Evolutionary conservation across 2,329 filamentous ascomycete species (phyloP).

Genomic region (Cladosporium sp.): DNA sequence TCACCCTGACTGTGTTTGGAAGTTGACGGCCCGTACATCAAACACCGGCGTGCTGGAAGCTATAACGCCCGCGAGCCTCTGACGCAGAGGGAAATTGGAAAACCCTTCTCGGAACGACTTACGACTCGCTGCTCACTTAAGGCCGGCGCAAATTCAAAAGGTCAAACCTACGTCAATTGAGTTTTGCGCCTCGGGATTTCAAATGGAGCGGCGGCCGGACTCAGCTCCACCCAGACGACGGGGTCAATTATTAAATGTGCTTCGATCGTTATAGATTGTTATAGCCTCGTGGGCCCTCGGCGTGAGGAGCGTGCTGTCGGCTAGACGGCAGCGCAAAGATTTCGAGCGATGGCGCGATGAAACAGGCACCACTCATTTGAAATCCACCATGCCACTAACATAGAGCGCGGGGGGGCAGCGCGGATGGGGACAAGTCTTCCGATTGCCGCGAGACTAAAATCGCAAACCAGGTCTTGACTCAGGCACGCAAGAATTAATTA

Average conservation of each 20-base stretch:
- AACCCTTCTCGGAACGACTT: slow-evolving; percentile 6
- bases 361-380: slow-evolving; percentile 1
- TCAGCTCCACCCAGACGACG: slow-evolving; percentile 6
- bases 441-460: slow-evolving; percentile 8
- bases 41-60: slow-evolving; percentile 13
- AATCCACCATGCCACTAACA: not conserved
- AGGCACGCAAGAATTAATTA: not conserved
- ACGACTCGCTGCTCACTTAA: slow-evolving; percentile 5
- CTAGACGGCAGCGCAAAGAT: not conserved
- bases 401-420: not conserved
- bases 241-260: slow-evolving; percentile 14
- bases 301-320: slow-evolving; percentile 1
- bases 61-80: slow-evolving; percentile 1
- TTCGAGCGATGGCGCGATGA: slow-evolving; percentile 11
- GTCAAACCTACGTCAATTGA: slow-evolving; percentile 6
- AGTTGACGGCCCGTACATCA: not conserved
- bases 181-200: not conserved
- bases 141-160: slow-evolving; percentile 10
- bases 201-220: not conserved
- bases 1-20: not conserved
- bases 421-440: slow-evolving; percentile 9
- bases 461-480: not conserved
- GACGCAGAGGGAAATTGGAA: slow-evolving; percentile 1
- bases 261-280: slow-evolving; percentile 15
- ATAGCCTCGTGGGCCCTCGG: slow-evolving; percentile 7